These are phyloP conservation scores for Xerocomus nothofagi DNA, from an alignment of 1,284 basidiomycete genomes.

Conservation along the genomic window DNA sequence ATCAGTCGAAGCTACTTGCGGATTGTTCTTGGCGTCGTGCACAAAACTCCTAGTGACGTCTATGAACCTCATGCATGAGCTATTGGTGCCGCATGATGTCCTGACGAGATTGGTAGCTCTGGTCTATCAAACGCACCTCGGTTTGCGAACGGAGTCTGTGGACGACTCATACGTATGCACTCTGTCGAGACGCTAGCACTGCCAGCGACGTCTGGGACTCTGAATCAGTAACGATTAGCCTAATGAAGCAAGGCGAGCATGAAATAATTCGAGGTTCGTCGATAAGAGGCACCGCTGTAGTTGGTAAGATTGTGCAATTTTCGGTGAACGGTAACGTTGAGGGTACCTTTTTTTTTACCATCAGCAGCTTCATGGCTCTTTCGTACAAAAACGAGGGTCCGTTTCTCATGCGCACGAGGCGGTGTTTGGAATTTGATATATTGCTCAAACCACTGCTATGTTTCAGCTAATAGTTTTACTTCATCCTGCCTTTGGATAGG, in stretches of 20 bases:
- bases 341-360: too few relatives aligned
- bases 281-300: not conserved
- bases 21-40: constrained; percentile 14
- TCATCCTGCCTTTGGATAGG: too few relatives aligned
- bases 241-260: not conserved
- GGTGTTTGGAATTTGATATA: not conserved
- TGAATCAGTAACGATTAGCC: not conserved
- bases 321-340: not conserved
- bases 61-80: constrained; percentile 14
- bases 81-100: not conserved
- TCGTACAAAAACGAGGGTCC: not conserved
- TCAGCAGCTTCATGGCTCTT: not conserved
- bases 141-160: constrained; percentile 8
- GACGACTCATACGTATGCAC: constrained; percentile 14
- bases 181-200: not conserved
- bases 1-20: not conserved
- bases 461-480: too few relatives aligned
- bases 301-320: not conserved
- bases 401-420: not conserved
- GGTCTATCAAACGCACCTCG: constrained; percentile 14
- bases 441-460: too few relatives aligned
- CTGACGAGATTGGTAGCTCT: not conserved
- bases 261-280: not conserved
- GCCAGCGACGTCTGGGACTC: not conserved
- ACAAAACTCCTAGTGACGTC: constrained; percentile 5